Conservation (phyloP, 2,329 filamentous ascomycete genomes). For the Aspergillus brunneoviolaceus region DNA sequence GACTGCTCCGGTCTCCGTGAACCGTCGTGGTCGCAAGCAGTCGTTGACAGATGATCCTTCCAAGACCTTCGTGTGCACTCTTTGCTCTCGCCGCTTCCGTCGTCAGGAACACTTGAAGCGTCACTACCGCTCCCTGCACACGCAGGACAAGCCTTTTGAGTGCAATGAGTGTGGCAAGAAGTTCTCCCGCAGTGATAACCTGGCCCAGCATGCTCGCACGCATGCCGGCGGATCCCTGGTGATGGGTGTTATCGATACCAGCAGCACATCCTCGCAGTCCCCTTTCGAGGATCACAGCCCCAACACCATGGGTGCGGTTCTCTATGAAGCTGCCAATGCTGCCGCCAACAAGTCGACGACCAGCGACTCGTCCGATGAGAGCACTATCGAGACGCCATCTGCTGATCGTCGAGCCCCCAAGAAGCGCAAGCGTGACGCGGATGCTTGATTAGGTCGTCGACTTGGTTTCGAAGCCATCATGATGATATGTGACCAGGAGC, state of each 20-base stretch:
- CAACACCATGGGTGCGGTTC: constrained; percentile 68
- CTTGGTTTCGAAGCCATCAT: constrained; percentile 26
- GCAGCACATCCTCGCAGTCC: constrained; percentile 52
- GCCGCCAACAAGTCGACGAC: constrained; percentile 61
- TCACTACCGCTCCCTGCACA: constrained; percentile 97
- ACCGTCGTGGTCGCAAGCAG: constrained; percentile 95
- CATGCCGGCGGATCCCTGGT: constrained; percentile 87
- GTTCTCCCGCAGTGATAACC: constrained; percentile 96
- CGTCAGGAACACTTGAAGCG: constrained; percentile 98
- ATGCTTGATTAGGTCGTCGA: constrained; percentile 49
- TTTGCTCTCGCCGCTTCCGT: constrained; percentile 95
- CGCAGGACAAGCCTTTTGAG: constrained; percentile 97
- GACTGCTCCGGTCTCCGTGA: constrained; percentile 57
- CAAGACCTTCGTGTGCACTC: constrained; percentile 95
- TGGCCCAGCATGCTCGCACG: constrained; percentile 91
- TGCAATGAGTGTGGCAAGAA: constrained; percentile 98
- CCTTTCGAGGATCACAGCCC: constrained; percentile 58
- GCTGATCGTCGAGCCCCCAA: constrained; percentile 58
- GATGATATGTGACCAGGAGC: constrained; percentile 44
- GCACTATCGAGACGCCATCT: constrained; percentile 31
- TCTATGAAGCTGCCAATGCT: constrained; percentile 78
- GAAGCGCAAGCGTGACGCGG: constrained; percentile 73
- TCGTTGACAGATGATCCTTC: constrained; percentile 95
- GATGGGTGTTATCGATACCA: constrained; percentile 80
- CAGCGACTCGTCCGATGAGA: constrained; percentile 44